Conservation (phyloP, 805 yeast species). For the Lipomyces kockii region DNA sequence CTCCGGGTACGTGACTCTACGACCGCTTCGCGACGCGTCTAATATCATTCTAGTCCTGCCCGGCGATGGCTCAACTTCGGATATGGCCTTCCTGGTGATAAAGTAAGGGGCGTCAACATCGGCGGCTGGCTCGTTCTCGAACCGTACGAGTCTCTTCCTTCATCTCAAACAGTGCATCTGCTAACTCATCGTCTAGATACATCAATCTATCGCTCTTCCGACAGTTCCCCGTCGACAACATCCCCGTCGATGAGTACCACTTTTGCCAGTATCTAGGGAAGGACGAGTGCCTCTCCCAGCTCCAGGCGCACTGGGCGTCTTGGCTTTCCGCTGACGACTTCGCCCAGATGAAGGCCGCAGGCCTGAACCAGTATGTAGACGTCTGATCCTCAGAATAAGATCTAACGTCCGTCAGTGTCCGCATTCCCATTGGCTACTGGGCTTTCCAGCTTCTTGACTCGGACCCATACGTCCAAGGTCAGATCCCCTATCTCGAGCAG, state of each 20-base stretch:
- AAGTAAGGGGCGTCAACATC: conserved; percentile 66
- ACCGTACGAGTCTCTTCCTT: conserved; percentile 51
- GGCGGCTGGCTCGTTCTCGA: conserved; percentile 94
- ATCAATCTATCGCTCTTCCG: conserved; percentile 80
- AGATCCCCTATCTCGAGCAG: conserved; percentile 66
- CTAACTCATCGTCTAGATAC: conserved; percentile 24
- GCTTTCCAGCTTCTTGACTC: conserved; percentile 55
- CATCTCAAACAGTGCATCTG: not conserved
- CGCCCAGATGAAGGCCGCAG: conserved; percentile 54
- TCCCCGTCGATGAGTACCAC: conserved; percentile 86
- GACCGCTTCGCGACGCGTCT: not conserved
- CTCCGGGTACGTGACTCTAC: not conserved
- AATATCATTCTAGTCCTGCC: not conserved
- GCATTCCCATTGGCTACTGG: conserved; percentile 73
- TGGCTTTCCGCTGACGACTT: conserved; percentile 71
- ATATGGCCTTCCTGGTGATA: conserved; percentile 35
- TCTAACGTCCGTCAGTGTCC: conserved; percentile 18
- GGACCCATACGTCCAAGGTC: conserved; percentile 72
- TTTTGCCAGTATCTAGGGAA: conserved; percentile 55
- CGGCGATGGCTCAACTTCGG: conserved; percentile 37
- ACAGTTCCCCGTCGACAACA: conserved; percentile 52
- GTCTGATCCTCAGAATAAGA: not conserved
- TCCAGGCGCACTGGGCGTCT: conserved; percentile 67
- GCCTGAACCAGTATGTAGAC: conserved; percentile 62
- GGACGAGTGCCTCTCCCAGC: conserved; percentile 53